A percentile compares a stretch with the other conserved stretches of the same genome.
phyloP scores from a whole-genome alignment of 2,329 filamentous ascomycete species.

The Anisogramma anomala region DNA sequence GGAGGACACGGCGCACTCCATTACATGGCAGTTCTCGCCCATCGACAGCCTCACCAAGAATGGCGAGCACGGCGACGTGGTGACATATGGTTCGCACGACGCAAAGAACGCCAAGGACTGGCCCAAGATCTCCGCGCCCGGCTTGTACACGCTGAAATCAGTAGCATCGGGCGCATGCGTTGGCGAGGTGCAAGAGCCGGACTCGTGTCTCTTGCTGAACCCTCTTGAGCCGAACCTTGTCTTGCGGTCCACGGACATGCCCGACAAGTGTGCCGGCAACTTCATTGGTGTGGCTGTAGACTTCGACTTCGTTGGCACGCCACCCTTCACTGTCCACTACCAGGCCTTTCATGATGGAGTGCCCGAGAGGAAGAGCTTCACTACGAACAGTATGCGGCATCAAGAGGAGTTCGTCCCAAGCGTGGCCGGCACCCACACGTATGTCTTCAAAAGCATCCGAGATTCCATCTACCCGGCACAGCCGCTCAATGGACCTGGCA shows the following conservation, averaged over 20 bases:
- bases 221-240: conserved; percentile 74
- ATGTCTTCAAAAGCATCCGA: conserved; percentile 68
- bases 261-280: conserved; percentile 90
- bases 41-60: conserved; percentile 56
- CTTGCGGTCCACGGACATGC: conserved; percentile 67
- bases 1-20: conserved; percentile 50
- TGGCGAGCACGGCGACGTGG: conserved; percentile 55
- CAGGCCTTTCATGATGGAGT: conserved; percentile 54
- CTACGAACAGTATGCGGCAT: conserved; percentile 60
- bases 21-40: conserved; percentile 75
- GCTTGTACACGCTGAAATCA: conserved; percentile 74
- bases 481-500: conserved; percentile 47
- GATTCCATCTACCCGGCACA: conserved; percentile 70
- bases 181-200: conserved; percentile 84
- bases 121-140: conserved; percentile 61
- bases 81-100: conserved; percentile 44
- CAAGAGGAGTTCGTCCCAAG: conserved; percentile 76
- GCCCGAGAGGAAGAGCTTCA: conserved; percentile 41
- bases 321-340: conserved; percentile 79
- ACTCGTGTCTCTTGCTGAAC: conserved; percentile 85
- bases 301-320: conserved; percentile 81
- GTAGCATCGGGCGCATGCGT: conserved; percentile 71
- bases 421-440: conserved; percentile 74
- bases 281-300: conserved; percentile 83
- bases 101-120: conserved; percentile 51